Conservation (phyloP, 2,329 filamentous ascomycete genomes). For the Penicillium rolfsii region DNA sequence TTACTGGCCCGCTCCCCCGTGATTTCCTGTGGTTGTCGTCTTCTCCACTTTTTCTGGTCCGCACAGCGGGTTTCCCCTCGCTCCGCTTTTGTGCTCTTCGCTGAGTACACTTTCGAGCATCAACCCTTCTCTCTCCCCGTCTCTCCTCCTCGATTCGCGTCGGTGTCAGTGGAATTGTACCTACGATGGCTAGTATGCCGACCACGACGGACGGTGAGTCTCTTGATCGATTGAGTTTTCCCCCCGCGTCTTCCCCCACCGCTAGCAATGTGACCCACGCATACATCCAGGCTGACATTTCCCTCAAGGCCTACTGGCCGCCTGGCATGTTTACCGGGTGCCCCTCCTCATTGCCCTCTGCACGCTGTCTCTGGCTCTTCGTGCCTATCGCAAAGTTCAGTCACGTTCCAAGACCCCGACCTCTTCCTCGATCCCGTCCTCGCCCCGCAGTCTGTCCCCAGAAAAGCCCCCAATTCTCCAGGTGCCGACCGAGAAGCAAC, state of each 20-base stretch:
- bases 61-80: background rate
- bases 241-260: background rate
- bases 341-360: slow-evolving; percentile 48
- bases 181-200: background rate
- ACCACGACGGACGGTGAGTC: slow-evolving; percentile 6
- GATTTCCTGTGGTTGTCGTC: too few relatives aligned
- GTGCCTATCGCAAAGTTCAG: slow-evolving; percentile 29
- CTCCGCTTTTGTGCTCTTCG: background rate
- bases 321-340: slow-evolving; percentile 55
- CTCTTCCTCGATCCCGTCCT: slow-evolving; percentile 37
- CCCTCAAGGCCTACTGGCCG: slow-evolving; percentile 41
- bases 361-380: slow-evolving; percentile 40
- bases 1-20: too few relatives aligned
- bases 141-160: background rate
- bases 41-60: too few relatives aligned
- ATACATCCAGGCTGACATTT: background rate
- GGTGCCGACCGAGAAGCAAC: slow-evolving; percentile 7
- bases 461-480: slow-evolving; percentile 26
- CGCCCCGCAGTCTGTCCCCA: slow-evolving; percentile 35
- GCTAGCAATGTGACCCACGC: background rate
- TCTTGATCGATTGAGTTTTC: background rate
- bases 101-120: background rate
- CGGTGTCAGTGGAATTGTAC: background rate
- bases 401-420: slow-evolving; percentile 33
- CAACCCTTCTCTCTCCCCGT: background rate